phyloP scores from a whole-genome alignment of 2,329 filamentous ascomycete species.

The Penicillium sclerotigenum region DNA sequence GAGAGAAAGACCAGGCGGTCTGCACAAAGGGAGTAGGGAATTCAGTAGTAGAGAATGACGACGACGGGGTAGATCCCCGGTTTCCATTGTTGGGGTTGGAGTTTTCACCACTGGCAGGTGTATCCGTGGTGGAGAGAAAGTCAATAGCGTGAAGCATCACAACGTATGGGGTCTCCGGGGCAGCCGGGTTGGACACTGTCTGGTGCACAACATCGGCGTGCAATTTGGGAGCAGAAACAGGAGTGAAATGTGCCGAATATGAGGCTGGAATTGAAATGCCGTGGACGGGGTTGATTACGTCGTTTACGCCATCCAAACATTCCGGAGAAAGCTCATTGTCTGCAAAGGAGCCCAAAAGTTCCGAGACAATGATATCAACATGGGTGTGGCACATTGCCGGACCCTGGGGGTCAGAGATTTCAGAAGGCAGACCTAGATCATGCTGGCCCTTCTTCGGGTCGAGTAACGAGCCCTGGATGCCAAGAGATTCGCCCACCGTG shows the following conservation, averaged over 20 bases:
- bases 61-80: slow-evolving; percentile 29
- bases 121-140: slow-evolving; percentile 69
- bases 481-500: slow-evolving; percentile 36
- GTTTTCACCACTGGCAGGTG: slow-evolving; percentile 32
- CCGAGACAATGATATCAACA: slow-evolving; percentile 88
- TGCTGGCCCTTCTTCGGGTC: slow-evolving; percentile 26
- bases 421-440: slow-evolving; percentile 31
- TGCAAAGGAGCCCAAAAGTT: slow-evolving; percentile 86
- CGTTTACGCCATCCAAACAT: slow-evolving; percentile 92
- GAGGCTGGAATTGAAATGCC: slow-evolving; percentile 92
- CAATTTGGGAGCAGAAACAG: slow-evolving; percentile 81
- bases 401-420: slow-evolving; percentile 47
- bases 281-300: slow-evolving; percentile 72
- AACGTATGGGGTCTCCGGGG: slow-evolving; percentile 90
- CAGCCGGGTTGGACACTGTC: slow-evolving; percentile 60
- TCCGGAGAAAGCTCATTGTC: slow-evolving; percentile 97
- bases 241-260: slow-evolving; percentile 92
- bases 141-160: slow-evolving; percentile 89
- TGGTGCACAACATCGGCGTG: slow-evolving; percentile 74
- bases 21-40: slow-evolving; percentile 39
- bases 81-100: slow-evolving; percentile 21
- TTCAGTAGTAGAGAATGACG: slow-evolving; percentile 31
- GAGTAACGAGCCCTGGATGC: slow-evolving; percentile 28
- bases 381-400: slow-evolving; percentile 29
- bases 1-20: slow-evolving; percentile 46